Conservation (phyloP, 495 filamentous ascomycete genomes). For the Lasiosphaeriaceae sp. region DNA sequence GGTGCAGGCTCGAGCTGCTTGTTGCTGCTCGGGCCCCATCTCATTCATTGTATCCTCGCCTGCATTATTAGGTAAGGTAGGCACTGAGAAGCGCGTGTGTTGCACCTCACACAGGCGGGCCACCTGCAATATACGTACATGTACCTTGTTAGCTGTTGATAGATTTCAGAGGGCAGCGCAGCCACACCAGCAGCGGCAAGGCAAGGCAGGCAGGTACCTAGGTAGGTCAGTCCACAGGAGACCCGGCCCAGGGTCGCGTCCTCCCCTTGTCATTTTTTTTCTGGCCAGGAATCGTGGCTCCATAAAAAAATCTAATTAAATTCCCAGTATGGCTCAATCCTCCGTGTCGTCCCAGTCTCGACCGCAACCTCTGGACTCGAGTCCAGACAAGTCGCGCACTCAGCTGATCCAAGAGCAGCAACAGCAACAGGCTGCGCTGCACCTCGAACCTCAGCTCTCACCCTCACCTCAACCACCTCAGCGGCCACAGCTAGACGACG, state of each 20-base stretch:
- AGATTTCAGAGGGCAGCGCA: constrained; percentile 25
- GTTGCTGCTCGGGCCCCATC: too few species aligned
- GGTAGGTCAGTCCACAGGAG: constrained; percentile 31
- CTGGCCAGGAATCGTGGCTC: constrained; percentile 36
- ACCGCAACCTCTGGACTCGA: constrained; percentile 27
- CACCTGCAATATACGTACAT: constrained; percentile 3
- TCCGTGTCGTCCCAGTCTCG: constrained; percentile 29
- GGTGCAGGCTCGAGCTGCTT: not conserved
- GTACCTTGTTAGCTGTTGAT: constrained; percentile 10
- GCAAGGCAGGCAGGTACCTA: constrained; percentile 19
- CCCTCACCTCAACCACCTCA: not conserved
- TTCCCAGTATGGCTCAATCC: constrained; percentile 41
- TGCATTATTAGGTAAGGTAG: too few species aligned
- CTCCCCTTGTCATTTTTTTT: constrained; percentile 32
- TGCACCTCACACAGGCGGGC: constrained; percentile 20
- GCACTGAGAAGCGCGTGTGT: constrained; percentile 21
- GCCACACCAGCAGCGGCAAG: constrained; percentile 26
- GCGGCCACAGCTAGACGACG: constrained; percentile 3
- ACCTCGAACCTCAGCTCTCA: not conserved
- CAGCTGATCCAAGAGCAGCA: constrained; percentile 10
- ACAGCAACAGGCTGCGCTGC: constrained; percentile 8
- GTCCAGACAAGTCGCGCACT: constrained; percentile 26
- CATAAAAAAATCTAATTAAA: constrained; percentile 44
- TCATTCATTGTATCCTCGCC: constrained; percentile 1
- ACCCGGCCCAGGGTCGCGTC: constrained; percentile 38